Percentiles rank a stretch among this genome's conserved stretches.
phyloP scores from a whole-genome alignment of 225 moss, liverwort and hornwort genomes.

The Marchantia paleacea region DNA sequence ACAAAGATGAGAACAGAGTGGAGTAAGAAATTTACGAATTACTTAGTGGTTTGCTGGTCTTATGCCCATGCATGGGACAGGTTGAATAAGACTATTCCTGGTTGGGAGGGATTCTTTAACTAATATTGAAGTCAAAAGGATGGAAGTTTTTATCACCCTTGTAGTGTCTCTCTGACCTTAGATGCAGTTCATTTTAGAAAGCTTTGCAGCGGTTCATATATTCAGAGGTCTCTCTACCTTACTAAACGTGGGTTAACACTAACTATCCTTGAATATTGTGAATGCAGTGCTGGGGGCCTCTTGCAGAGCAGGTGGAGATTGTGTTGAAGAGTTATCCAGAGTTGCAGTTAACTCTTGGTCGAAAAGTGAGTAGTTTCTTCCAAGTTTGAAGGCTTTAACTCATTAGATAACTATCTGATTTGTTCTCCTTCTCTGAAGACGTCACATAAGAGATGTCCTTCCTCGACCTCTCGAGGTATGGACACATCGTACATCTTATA shows the following conservation, averaged over 20 bases:
- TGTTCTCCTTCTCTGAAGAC: background rate
- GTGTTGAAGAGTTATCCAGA: slow-evolving; percentile 74
- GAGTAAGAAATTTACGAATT: no score
- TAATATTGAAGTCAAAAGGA: background rate
- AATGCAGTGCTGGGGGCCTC: slow-evolving; percentile 42
- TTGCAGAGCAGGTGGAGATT: slow-evolving; percentile 69
- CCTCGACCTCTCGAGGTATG: background rate
- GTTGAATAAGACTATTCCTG: no score
- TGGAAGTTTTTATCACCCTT: no score
- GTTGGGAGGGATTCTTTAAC: no score
- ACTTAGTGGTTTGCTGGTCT: no score
- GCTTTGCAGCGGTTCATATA: background rate
- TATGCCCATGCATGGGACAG: no score
- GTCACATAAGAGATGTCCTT: background rate
- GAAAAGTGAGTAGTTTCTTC: slow-evolving; percentile 36
- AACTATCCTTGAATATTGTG: background rate
- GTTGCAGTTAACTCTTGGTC: slow-evolving; percentile 66
- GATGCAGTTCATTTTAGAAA: background rate
- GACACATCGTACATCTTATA: no score
- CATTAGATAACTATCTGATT: background rate
- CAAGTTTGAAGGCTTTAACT: background rate
- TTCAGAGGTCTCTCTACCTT: background rate
- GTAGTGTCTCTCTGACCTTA: no score
- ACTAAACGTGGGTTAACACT: background rate
- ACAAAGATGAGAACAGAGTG: no score